Base-by-base conservation (phyloP, 768 basidiomycete genomes). In the Sporobolomyces pararoseus region DNA sequence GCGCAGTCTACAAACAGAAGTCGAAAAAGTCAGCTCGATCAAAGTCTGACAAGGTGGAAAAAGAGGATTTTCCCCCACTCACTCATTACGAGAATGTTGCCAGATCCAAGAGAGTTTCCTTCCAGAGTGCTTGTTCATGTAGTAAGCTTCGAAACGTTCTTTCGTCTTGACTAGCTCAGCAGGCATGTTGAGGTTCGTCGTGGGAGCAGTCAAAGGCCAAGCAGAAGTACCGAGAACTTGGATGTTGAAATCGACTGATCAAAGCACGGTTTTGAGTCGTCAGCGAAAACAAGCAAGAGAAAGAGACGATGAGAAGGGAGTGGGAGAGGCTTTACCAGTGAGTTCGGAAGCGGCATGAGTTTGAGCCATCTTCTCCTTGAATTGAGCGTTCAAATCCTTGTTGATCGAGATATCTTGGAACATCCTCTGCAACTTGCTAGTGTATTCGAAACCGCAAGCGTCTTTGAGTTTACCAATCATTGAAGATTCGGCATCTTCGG, bases 391-490 rank as follows among this genome's bases (percentile, higher is more conserved):
- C 59, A 96, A 82, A 79, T 98, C 96, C 78, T 94, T 93, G 83
- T 91, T 93, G 63, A 97, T 81, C 76, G 87, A 90, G 86, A 97
- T 92, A 77, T 97, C 96, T 46, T 90, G 92, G 80, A 99, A 93
- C 95, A 98, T 97, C 78, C 90, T 87, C 78, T 91, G 89, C 58
- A 98, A 82, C 80, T 97, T 97, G 81, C 89, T 89, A 44, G 93
- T 96, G 80, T 97, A 96, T 76, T 97, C 94, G 81, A 91, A 93
- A 63, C 95, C 95, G 76, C 91, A 96, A 12, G 89, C 89, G 77
- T 94, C 93, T 83, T 96, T 97, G 76, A 99, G 80, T 80, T 96
- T 97, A 58, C 91, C 89, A 75, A 97, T 96, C 95, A 99, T 99
- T 79, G 89, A 93, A 31, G 90, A 88, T 79, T 99, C 95, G 58